Percentiles rank a stretch among this genome's conserved stretches.
Conservation (phyloP, 148 eudicot genomes). For the Euryodendron excelsum region DNA sequence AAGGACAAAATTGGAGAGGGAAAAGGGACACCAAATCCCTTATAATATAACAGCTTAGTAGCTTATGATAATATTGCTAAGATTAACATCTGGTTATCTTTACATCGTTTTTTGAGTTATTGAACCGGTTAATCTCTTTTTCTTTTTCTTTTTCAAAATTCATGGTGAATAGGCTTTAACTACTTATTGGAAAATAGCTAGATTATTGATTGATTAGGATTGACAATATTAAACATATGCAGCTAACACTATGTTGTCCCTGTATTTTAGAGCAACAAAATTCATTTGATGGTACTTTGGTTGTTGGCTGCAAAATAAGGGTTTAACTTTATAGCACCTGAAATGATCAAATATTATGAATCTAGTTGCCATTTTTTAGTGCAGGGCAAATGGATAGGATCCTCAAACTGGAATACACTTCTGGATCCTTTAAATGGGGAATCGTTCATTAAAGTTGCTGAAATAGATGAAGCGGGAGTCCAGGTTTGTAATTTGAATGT, state of each 20-base stretch:
- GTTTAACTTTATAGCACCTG: neutral
- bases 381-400: slow-evolving; percentile 81
- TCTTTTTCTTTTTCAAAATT: neutral
- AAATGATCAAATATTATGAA: neutral
- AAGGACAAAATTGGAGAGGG: neutral
- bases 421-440: slow-evolving; percentile 94
- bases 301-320: too few species aligned
- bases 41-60: neutral
- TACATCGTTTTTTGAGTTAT: neutral
- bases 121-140: neutral
- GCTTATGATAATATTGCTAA: neutral
- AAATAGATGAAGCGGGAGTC: slow-evolving; percentile 67
- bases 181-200: neutral
- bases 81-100: neutral
- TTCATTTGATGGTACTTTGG: neutral
- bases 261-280: neutral
- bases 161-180: neutral
- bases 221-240: neutral
- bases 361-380: slow-evolving; percentile 42
- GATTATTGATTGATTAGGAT: neutral
- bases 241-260: neutral
- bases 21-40: neutral
- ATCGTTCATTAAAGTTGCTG: slow-evolving; percentile 88
- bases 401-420: slow-evolving; percentile 76
- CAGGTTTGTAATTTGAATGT: slow-evolving; percentile 43